Evolutionary conservation across 257 asterid genomes (phyloP).

Genomic region (Ilex aquifolium): DNA sequence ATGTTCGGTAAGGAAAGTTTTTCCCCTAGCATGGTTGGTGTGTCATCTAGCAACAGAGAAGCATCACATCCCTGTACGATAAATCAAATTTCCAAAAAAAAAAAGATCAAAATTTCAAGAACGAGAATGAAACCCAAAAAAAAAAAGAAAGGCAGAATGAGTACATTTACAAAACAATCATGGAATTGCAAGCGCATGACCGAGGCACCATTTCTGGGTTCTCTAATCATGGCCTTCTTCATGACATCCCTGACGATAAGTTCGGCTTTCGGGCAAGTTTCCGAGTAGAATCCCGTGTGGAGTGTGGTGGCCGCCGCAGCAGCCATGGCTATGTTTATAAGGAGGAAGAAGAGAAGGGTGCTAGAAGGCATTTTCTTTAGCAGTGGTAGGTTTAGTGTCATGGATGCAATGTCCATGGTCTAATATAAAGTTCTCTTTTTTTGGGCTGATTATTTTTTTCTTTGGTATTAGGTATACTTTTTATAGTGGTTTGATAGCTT

Average conservation of each 20-base stretch:
- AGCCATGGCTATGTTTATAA: slow-evolving; percentile 16
- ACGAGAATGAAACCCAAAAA: no score
- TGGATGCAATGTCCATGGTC: neutral
- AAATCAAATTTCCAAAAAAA: neutral
- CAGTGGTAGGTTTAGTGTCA: no score
- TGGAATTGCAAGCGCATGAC: slow-evolving; percentile 96
- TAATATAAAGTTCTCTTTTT: neutral
- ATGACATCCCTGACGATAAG: slow-evolving; percentile 46
- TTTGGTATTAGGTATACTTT: neutral
- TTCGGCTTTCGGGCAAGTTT: slow-evolving; percentile 73
- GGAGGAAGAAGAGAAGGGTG: slow-evolving; percentile 21
- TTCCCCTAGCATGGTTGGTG: slow-evolving; percentile 69
- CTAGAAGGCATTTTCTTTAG: slow-evolving; percentile 26
- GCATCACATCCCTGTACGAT: slow-evolving; percentile 79
- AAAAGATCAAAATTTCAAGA: neutral
- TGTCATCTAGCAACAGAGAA: slow-evolving; percentile 83
- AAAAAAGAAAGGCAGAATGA: neutral
- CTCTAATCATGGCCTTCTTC: slow-evolving; percentile 53
- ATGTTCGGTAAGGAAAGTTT: slow-evolving; percentile 68
- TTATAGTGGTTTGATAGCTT: no score
- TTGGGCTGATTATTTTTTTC: neutral
- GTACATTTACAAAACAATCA: slow-evolving; percentile 88
- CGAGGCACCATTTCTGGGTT: slow-evolving; percentile 66
- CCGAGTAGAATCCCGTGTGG: slow-evolving; percentile 46
- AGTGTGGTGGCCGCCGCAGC: slow-evolving; percentile 32